Evolutionary conservation across 345 rosid genomes (phyloP).

Genomic region (Stellera chamaejasme): DNA sequence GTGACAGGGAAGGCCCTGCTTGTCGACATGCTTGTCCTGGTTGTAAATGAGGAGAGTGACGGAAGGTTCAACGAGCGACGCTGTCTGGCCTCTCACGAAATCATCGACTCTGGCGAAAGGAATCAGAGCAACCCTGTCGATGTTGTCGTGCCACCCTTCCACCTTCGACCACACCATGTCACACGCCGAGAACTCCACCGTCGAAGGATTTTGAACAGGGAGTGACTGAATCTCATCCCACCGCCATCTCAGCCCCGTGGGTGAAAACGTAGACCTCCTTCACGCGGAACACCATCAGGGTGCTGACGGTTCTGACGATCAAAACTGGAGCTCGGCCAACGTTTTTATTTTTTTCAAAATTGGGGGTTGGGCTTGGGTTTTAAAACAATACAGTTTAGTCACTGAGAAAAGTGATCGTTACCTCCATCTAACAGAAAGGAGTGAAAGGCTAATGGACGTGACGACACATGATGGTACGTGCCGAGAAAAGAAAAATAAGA

Average conservation of each 20-base stretch:
- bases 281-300: too few species aligned
- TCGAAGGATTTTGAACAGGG: conserved; percentile 81
- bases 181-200: conserved; percentile 65
- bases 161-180: conserved; percentile 92
- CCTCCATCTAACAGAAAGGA: too few species aligned
- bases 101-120: conserved; percentile 91
- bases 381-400: too few species aligned
- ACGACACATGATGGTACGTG: too few species aligned
- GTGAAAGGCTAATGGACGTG: too few species aligned
- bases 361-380: too few species aligned
- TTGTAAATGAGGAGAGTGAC: conserved; percentile 83
- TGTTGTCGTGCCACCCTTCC: conserved; percentile 88
- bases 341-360: too few species aligned
- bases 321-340: too few species aligned
- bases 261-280: too few species aligned
- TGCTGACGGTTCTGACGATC: too few species aligned
- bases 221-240: conserved; percentile 94
- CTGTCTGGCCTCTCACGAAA: conserved; percentile 89
- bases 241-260: conserved; percentile 55
- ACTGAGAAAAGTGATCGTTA: too few species aligned
- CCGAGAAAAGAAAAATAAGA: too few species aligned
- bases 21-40: conserved; percentile 84
- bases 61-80: conserved; percentile 67
- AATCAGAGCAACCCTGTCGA: conserved; percentile 85
- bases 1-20: conserved; percentile 83